These are phyloP conservation scores for Rehmannia glutinosa DNA, from an alignment of 257 asterid genomes.

Conservation along the genomic window DNA sequence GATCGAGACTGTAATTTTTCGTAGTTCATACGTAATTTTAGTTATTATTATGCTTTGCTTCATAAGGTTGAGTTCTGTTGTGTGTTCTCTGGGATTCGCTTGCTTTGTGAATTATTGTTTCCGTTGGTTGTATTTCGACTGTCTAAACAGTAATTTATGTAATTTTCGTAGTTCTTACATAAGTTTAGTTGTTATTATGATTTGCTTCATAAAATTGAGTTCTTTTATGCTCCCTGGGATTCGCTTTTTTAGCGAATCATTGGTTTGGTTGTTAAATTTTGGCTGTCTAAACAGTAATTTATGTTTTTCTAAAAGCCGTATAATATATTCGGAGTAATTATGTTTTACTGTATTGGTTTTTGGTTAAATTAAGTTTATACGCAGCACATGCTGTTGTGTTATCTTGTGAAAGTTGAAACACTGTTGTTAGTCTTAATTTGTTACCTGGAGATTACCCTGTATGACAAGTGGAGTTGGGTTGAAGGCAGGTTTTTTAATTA, in stretches of 20 bases:
- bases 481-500: background rate
- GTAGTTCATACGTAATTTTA: background rate
- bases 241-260: background rate
- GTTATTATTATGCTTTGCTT: background rate
- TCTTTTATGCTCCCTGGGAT: background rate
- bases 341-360: background rate
- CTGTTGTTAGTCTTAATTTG: background rate
- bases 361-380: background rate
- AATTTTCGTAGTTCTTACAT: background rate
- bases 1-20: background rate
- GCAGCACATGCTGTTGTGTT: background rate
- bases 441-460: background rate
- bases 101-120: constrained; percentile 1
- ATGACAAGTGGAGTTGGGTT: background rate
- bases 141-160: background rate
- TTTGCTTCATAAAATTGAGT: background rate
- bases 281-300: background rate
- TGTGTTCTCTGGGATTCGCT: background rate
- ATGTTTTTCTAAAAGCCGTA: background rate
- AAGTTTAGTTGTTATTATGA: background rate
- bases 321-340: background rate
- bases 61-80: background rate
- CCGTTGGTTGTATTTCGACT: background rate
- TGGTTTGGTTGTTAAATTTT: background rate
- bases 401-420: background rate